Percentiles rank a stretch among this genome's conserved stretches.
Evolutionary conservation across 1,139 yeast genomes (phyloP).

Genomic region (Candida tunisiensis): DNA sequence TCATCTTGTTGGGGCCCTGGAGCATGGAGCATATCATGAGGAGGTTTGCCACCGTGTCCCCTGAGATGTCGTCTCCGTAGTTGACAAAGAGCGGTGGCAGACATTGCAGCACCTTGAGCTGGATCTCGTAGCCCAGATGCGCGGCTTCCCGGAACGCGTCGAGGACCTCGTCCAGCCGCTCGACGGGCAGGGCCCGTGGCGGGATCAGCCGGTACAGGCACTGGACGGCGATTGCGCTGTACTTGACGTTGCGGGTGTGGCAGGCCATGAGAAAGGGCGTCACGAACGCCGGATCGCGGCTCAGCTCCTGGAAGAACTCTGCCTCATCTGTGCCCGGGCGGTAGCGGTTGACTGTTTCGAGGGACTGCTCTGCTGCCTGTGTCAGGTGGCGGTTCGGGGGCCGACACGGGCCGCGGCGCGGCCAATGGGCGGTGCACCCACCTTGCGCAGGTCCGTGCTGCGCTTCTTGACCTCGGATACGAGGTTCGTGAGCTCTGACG

Average conservation of each 20-base stretch:
- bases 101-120: constrained; percentile 72
- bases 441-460: constrained; percentile 42
- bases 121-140: constrained; percentile 64
- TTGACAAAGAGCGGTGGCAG: constrained; percentile 59
- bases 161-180: constrained; percentile 36
- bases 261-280: constrained; percentile 63
- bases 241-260: constrained; percentile 55
- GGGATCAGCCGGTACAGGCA: constrained; percentile 44
- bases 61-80: constrained; percentile 40
- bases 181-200: constrained; percentile 32
- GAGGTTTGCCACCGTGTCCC: constrained; percentile 37
- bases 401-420: background rate
- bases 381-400: constrained; percentile 1
- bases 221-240: constrained; percentile 55
- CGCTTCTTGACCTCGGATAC: constrained; percentile 58
- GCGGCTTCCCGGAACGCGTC: constrained; percentile 61
- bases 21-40: constrained; percentile 55
- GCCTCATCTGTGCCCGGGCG: constrained; percentile 13
- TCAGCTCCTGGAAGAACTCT: constrained; percentile 15
- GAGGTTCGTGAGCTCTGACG: constrained; percentile 38
- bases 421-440: constrained; percentile 7
- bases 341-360: constrained; percentile 3
- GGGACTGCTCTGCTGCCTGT: constrained; percentile 34
- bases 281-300: constrained; percentile 34
- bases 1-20: constrained; percentile 49